Evolutionary conservation across 352 stramenopile species (phyloP).

Genomic region (Peronospora tabacina): DNA sequence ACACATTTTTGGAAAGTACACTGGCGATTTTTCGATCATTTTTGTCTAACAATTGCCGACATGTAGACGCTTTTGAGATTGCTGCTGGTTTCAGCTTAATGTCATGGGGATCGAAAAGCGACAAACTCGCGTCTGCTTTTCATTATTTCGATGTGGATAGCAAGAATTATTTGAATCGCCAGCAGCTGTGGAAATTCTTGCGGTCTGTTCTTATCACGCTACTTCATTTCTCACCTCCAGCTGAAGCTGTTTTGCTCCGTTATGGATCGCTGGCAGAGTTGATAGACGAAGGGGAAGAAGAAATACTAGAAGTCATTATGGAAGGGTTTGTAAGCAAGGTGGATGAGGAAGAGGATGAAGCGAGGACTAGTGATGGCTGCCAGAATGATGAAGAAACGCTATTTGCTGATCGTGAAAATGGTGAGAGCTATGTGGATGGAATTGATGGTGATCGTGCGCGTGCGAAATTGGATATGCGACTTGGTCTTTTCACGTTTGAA

Average conservation of each 20-base stretch:
- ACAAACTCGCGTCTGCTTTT: conserved; percentile 77
- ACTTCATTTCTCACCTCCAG: conserved; percentile 60
- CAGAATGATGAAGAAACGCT: conserved; percentile 20
- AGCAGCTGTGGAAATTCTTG: conserved; percentile 82
- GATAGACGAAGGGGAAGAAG: conserved; percentile 66
- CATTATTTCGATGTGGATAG: conserved; percentile 82
- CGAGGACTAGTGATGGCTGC: conserved; percentile 14
- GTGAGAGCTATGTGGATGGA: conserved; percentile 29
- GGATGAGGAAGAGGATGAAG: conserved; percentile 25
- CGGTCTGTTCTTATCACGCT: conserved; percentile 70
- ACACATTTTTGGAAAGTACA: conserved; percentile 69
- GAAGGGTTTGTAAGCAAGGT: conserved; percentile 34
- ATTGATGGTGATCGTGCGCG: conserved; percentile 34
- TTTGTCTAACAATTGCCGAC: conserved; percentile 48
- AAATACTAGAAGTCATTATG: conserved; percentile 73
- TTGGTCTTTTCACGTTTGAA: conserved; percentile 71
- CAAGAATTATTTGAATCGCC: conserved; percentile 66
- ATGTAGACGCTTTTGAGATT: conserved; percentile 78
- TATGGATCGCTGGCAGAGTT: conserved; percentile 64
- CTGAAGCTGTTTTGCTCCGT: conserved; percentile 41
- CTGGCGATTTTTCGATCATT: conserved; percentile 69
- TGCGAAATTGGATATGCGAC: conserved; percentile 41
- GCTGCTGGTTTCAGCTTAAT: conserved; percentile 78
- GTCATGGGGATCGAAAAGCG: conserved; percentile 76
- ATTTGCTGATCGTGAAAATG: conserved; percentile 17